phyloP scores from a whole-genome alignment of 495 filamentous ascomycete genomes.

The Penicillium coprophilum region DNA sequence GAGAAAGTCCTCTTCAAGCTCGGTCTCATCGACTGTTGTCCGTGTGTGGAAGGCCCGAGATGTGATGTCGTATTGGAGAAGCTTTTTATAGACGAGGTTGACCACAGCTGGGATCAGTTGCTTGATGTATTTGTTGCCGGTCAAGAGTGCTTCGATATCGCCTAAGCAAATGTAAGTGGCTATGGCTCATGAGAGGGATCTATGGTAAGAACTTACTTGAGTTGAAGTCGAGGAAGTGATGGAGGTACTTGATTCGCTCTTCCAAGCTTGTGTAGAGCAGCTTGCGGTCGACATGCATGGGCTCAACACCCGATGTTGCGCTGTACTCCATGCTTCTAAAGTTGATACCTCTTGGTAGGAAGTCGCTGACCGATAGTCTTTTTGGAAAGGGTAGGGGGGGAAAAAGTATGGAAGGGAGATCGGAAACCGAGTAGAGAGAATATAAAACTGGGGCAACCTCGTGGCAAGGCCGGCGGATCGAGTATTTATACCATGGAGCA shows the following conservation, averaged over 20 bases:
- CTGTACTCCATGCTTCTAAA: constrained; percentile 21
- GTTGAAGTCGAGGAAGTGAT: constrained; percentile 71
- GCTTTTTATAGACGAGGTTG: constrained; percentile 76
- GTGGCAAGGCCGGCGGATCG: constrained; percentile 18
- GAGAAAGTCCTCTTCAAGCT: constrained; percentile 58
- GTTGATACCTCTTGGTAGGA: neutral
- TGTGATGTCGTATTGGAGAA: constrained; percentile 73
- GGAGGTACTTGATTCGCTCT: constrained; percentile 66
- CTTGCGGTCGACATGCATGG: constrained; percentile 64
- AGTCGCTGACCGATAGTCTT: neutral
- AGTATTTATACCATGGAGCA: constrained; percentile 21
- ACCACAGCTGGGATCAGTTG: constrained; percentile 64
- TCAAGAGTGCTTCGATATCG: constrained; percentile 64
- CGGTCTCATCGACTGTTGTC: constrained; percentile 59
- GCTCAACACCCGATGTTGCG: constrained; percentile 22
- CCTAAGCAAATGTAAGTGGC: constrained; percentile 36
- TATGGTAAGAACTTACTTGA: constrained; percentile 47
- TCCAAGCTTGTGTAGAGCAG: constrained; percentile 67
- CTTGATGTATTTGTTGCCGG: constrained; percentile 71
- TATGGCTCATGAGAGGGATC: neutral
- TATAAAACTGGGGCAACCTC: constrained; percentile 20
- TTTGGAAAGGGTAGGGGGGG: neutral
- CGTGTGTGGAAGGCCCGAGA: constrained; percentile 67
- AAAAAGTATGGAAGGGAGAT: neutral
- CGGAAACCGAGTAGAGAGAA: neutral